Percentiles rank a stretch among this genome's conserved stretches.
phyloP scores from a whole-genome alignment of 2,329 filamentous ascomycete genomes.

The Xylaria sp. region DNA sequence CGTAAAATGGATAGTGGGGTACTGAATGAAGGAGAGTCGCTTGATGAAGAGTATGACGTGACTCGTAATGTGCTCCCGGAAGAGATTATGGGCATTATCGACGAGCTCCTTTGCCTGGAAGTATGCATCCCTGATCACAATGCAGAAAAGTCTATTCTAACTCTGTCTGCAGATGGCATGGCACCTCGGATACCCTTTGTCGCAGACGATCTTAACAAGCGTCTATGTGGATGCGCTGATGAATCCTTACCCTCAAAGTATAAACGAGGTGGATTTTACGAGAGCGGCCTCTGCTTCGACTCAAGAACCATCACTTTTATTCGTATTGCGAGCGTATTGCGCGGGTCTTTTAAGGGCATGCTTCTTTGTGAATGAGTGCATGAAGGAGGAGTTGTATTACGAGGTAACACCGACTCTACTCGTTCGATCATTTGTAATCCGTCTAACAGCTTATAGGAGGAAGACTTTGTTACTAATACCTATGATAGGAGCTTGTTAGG shows the following conservation, averaged over 20 bases:
- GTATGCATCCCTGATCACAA: constrained; percentile 56
- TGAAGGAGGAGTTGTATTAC: constrained; percentile 88
- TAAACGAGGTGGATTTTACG: constrained; percentile 74
- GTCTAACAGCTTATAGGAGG: constrained; percentile 70
- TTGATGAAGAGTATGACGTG: constrained; percentile 86
- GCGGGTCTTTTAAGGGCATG: constrained; percentile 86
- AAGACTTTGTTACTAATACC: constrained; percentile 94
- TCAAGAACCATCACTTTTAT: constrained; percentile 61
- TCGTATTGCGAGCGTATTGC: constrained; percentile 85
- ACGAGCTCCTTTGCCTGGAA: constrained; percentile 90
- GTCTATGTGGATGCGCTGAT: constrained; percentile 88
- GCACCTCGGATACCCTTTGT: constrained; percentile 95
- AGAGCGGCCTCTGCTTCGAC: constrained; percentile 49
- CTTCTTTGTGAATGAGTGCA: constrained; percentile 78
- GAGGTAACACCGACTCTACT: constrained; percentile 68
- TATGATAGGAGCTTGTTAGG: constrained; percentile 84
- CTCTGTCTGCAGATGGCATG: constrained; percentile 78
- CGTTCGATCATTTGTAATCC: neutral
- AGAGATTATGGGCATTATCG: constrained; percentile 92
- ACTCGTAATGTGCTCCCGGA: constrained; percentile 74
- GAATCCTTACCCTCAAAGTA: constrained; percentile 71
- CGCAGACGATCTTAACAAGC: constrained; percentile 93
- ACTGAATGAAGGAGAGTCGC: constrained; percentile 78
- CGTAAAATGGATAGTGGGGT: constrained; percentile 98
- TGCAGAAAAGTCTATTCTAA: constrained; percentile 21